These are phyloP conservation scores for Saccharomyces pastorianus DNA, from an alignment of 1,139 yeast genomes.

Conservation along the genomic window DNA sequence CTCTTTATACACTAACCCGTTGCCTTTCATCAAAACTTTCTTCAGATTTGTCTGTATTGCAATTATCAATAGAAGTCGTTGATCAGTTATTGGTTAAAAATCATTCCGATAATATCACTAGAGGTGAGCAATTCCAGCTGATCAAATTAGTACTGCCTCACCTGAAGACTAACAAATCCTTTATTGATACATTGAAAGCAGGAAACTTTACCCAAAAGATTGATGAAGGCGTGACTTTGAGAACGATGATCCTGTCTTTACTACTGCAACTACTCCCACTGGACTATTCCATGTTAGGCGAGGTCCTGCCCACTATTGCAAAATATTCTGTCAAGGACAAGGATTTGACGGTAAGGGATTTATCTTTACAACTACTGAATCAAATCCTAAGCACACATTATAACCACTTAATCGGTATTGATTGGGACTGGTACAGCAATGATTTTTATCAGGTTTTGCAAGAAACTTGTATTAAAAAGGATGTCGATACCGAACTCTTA, in stretches of 20 bases:
- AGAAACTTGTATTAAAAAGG: not conserved
- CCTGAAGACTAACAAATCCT: slow-evolving; percentile 14
- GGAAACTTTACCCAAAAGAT: slow-evolving; percentile 26
- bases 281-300: slow-evolving; percentile 4
- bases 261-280: slow-evolving; percentile 7
- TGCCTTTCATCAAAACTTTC: not conserved
- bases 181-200: slow-evolving; percentile 19
- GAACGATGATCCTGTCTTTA: slow-evolving; percentile 11
- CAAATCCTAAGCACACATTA: not conserved
- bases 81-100: slow-evolving; percentile 6
- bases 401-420: not conserved
- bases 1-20: slow-evolving; percentile 1
- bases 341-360: slow-evolving; percentile 4
- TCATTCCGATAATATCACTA: not conserved
- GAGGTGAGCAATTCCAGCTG: slow-evolving; percentile 1
- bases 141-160: slow-evolving; percentile 10
- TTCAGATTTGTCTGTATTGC: slow-evolving; percentile 3
- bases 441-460: not conserved
- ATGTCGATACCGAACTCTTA: not conserved
- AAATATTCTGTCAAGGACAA: slow-evolving; percentile 9
- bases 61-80: slow-evolving; percentile 7
- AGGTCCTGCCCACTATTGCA: slow-evolving; percentile 2
- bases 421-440: not conserved
- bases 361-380: not conserved
- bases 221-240: slow-evolving; percentile 17